A percentile compares a stretch with the other conserved stretches of the same genome.
phyloP scores from a whole-genome alignment of 805 yeast genomes.

The Saccharomycopsis oosterbeekiorum region DNA sequence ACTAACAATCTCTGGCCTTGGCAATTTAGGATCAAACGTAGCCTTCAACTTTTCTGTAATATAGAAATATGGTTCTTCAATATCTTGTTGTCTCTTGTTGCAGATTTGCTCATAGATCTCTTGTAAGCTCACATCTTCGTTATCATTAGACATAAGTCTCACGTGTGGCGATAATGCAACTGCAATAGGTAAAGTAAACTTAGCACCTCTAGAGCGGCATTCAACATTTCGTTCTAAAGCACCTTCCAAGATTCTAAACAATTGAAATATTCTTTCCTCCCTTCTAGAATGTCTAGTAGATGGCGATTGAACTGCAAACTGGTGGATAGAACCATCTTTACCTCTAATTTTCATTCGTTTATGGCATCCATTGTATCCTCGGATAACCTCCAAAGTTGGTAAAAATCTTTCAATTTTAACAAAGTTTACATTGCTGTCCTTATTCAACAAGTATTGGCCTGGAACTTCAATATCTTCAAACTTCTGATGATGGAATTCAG shows the following conservation, averaged over 20 bases:
- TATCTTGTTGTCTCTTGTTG: conserved; percentile 54
- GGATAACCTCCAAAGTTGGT: conserved; percentile 77
- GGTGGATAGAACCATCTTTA: conserved; percentile 83
- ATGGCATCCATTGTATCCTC: conserved; percentile 86
- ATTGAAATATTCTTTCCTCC: conserved; percentile 88
- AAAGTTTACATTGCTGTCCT: conserved; percentile 84
- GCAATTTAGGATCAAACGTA: conserved; percentile 87
- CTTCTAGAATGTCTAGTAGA: conserved; percentile 96
- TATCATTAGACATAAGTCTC: conserved; percentile 78
- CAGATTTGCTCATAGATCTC: conserved; percentile 84
- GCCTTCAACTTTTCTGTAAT: conserved; percentile 79
- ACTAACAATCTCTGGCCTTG: conserved; percentile 84
- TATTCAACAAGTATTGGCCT: conserved; percentile 85
- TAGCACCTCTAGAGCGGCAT: conserved; percentile 75
- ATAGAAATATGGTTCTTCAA: conserved; percentile 86
- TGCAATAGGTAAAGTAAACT: conserved; percentile 81
- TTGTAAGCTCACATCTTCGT: conserved; percentile 65
- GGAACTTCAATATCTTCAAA: conserved; percentile 97
- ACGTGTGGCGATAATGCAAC: conserved; percentile 93
- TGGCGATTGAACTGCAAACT: conserved; percentile 95
- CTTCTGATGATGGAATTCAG: conserved; percentile 96
- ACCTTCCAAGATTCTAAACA: conserved; percentile 82
- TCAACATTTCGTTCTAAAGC: conserved; percentile 74
- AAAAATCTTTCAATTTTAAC: conserved; percentile 87
- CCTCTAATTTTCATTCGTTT: conserved; percentile 85